Evolutionary conservation across 352 stramenopile species (phyloP).

Genomic region (Phytophthora litchii): DNA sequence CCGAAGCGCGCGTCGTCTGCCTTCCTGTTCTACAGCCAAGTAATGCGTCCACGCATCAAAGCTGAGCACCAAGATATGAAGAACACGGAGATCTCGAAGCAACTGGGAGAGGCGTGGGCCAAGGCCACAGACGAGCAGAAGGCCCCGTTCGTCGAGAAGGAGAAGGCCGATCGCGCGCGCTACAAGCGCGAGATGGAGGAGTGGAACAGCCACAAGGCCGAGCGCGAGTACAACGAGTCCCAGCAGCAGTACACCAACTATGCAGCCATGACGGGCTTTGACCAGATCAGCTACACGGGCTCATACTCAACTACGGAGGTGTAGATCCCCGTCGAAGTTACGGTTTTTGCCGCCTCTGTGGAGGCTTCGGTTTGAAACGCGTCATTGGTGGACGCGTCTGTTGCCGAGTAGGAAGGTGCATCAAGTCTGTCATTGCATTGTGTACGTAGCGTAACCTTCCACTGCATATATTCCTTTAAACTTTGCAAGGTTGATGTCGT

Average conservation of each 20-base stretch:
- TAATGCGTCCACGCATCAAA: constrained; percentile 91
- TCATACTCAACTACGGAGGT: constrained; percentile 79
- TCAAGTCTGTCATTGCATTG: constrained; percentile 37
- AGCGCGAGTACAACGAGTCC: constrained; percentile 84
- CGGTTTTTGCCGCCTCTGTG: constrained; percentile 12
- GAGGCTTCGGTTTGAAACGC: not conserved
- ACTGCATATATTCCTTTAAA: constrained; percentile 28
- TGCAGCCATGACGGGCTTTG: constrained; percentile 79
- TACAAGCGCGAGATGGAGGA: constrained; percentile 95
- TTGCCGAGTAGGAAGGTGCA: constrained; percentile 30
- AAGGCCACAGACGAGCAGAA: constrained; percentile 93
- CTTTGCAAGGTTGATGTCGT: constrained; percentile 14
- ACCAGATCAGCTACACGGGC: constrained; percentile 76
- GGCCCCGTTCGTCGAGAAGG: constrained; percentile 91
- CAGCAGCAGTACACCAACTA: constrained; percentile 87
- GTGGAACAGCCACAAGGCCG: constrained; percentile 87
- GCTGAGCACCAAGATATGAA: constrained; percentile 94
- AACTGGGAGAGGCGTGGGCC: constrained; percentile 93
- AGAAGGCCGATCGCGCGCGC: constrained; percentile 89
- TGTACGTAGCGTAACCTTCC: constrained; percentile 42
- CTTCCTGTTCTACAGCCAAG: constrained; percentile 95
- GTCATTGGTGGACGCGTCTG: constrained; percentile 1
- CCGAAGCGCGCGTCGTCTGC: constrained; percentile 94
- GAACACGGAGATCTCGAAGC: constrained; percentile 96
- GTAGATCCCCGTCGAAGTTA: constrained; percentile 25